Evolutionary conservation across 2,329 filamentous ascomycete genomes (phyloP).

Genomic region (Ophiostoma pallidulum): DNA sequence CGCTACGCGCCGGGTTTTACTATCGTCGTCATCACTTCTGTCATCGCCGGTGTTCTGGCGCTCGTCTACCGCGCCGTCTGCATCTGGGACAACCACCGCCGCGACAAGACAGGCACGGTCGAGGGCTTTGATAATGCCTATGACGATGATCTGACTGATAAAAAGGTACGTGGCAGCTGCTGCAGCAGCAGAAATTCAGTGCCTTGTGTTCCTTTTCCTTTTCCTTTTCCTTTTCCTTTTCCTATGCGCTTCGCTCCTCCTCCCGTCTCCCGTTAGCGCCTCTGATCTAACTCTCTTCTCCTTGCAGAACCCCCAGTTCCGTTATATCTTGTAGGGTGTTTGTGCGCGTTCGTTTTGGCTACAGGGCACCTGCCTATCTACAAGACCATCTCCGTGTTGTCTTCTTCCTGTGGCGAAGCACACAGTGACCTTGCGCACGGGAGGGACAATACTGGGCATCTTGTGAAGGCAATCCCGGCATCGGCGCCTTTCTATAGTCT

Average conservation of each 20-base stretch:
- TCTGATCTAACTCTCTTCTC: neutral
- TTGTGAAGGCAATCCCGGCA: too few relatives aligned
- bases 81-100: constrained; percentile 32
- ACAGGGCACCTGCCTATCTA: too few relatives aligned
- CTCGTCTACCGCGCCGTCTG: constrained; percentile 36
- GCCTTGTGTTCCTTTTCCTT: neutral
- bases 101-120: constrained; percentile 32
- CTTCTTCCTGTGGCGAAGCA: too few relatives aligned
- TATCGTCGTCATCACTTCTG: constrained; percentile 28
- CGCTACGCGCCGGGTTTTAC: constrained; percentile 31
- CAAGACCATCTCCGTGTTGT: neutral
- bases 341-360: too few relatives aligned
- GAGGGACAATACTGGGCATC: too few relatives aligned
- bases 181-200: too few relatives aligned
- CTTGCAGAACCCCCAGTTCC: constrained; percentile 20
- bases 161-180: too few relatives aligned
- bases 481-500: too few relatives aligned
- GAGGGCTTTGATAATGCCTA: constrained; percentile 44
- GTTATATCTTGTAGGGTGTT: constrained; percentile 18
- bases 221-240: neutral
- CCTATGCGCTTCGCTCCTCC: too few relatives aligned
- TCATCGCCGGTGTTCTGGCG: constrained; percentile 20
- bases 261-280: too few relatives aligned
- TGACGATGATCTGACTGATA: constrained; percentile 42
- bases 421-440: too few relatives aligned